These are phyloP conservation scores for Pneumocystis sp. DNA, from an alignment of 1,139 yeast species.

Conservation along the genomic window DNA sequence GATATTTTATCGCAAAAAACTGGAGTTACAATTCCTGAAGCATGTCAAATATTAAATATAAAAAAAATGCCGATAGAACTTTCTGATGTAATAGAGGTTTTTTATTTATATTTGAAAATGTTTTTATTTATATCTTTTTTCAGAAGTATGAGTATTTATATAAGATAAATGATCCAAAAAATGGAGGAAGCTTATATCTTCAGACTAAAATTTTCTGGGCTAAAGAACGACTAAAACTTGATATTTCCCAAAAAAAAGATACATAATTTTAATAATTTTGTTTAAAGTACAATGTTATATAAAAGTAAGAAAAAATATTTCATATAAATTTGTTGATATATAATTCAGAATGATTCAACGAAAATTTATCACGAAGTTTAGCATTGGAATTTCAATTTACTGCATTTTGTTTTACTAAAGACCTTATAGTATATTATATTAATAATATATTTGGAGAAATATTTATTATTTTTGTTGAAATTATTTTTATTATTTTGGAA, in stretches of 20 bases:
- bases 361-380: background rate
- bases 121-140: background rate
- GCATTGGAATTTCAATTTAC: background rate
- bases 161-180: constrained; percentile 78
- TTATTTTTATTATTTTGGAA: background rate
- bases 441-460: background rate
- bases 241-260: constrained; percentile 23
- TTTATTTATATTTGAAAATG: background rate
- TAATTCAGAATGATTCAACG: background rate
- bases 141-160: constrained; percentile 64
- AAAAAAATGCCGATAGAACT: constrained; percentile 37
- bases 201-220: constrained; percentile 87
- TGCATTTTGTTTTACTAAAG: background rate
- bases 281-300: background rate
- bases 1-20: constrained; percentile 12
- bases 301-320: background rate
- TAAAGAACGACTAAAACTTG: constrained; percentile 47
- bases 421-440: background rate
- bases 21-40: constrained; percentile 59
- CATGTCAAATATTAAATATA: constrained; percentile 76
- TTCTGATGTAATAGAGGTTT: constrained; percentile 44
- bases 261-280: background rate
- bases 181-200: constrained; percentile 83
- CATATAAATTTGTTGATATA: background rate
- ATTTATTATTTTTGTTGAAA: no score